phyloP scores from a whole-genome alignment of 805 yeast genomes.

The Saturnispora besseyi region DNA sequence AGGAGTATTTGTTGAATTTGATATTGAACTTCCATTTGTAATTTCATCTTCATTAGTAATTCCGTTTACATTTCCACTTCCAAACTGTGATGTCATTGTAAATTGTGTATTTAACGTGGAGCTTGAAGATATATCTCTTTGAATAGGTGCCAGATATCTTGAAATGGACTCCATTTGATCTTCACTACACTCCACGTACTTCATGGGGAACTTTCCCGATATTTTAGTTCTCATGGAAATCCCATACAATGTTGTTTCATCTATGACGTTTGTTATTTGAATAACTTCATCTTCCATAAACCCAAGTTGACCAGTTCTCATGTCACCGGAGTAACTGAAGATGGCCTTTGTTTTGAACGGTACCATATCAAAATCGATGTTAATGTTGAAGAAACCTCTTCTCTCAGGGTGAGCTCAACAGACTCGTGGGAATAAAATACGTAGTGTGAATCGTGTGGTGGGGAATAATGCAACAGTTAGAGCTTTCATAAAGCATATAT shows the following conservation, averaged over 20 bases:
- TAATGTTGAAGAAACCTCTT: background rate
- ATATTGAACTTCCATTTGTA: background rate
- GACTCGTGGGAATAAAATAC: background rate
- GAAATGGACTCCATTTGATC: background rate
- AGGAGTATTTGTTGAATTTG: conserved; percentile 1
- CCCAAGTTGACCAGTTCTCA: conserved; percentile 73
- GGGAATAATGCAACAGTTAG: too few species aligned
- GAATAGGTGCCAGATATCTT: background rate
- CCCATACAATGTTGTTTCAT: conserved; percentile 93
- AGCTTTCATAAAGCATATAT: background rate
- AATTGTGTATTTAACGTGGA: conserved; percentile 12
- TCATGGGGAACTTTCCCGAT: conserved; percentile 80
- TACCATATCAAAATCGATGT: conserved; percentile 6
- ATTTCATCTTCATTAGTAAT: background rate
- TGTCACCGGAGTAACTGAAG: conserved; percentile 92
- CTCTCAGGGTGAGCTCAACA: background rate
- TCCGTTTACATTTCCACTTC: background rate
- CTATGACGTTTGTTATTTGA: conserved; percentile 66
- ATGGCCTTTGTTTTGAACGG: conserved; percentile 41
- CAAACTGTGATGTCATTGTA: conserved; percentile 4
- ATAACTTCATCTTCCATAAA: conserved; percentile 90
- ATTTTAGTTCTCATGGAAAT: conserved; percentile 67
- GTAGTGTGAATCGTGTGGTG: too few species aligned
- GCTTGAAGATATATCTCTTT: conserved; percentile 7
- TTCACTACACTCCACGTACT: conserved; percentile 54